These are phyloP conservation scores for Pseudophaeomoniella oleicola DNA, from an alignment of 2,329 filamentous ascomycete species.

Conservation along the genomic window DNA sequence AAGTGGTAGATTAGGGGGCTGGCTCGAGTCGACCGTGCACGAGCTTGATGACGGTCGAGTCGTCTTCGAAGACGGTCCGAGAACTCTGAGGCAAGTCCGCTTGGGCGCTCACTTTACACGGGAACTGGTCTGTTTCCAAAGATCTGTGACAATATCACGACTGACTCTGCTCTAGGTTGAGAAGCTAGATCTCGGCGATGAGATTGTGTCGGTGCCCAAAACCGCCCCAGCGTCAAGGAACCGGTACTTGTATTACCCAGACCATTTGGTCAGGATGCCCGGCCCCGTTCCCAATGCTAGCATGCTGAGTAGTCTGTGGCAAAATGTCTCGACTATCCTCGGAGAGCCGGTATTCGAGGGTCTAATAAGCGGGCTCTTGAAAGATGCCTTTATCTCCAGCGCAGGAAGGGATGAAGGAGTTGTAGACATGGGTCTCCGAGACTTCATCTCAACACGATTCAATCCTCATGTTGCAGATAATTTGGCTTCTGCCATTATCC, in stretches of 20 bases:
- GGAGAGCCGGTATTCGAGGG: conserved; percentile 44
- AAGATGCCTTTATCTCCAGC: conserved; percentile 14
- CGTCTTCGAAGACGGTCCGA: conserved; percentile 70
- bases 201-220: conserved; percentile 40
- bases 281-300: conserved; percentile 19
- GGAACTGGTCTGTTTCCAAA: conserved; percentile 43
- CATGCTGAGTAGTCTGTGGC: conserved; percentile 14
- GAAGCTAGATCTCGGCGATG: conserved; percentile 39
- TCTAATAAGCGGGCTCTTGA: conserved; percentile 19
- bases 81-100: conserved; percentile 49
- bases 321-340: conserved; percentile 21
- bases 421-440: conserved; percentile 56
- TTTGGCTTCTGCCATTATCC: conserved; percentile 57
- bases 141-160: conserved; percentile 2
- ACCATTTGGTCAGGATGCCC: conserved; percentile 57
- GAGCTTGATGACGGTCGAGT: conserved; percentile 47
- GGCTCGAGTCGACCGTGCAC: conserved; percentile 57
- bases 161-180: conserved; percentile 31
- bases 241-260: conserved; percentile 79
- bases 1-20: conserved; percentile 58
- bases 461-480: conserved; percentile 50
- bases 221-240: conserved; percentile 39
- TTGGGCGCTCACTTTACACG: conserved; percentile 49
- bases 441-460: conserved; percentile 45
- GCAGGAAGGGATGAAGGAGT: conserved; percentile 20